phyloP scores from a whole-genome alignment of 495 filamentous ascomycete species.

The Emericellopsis terricola region DNA sequence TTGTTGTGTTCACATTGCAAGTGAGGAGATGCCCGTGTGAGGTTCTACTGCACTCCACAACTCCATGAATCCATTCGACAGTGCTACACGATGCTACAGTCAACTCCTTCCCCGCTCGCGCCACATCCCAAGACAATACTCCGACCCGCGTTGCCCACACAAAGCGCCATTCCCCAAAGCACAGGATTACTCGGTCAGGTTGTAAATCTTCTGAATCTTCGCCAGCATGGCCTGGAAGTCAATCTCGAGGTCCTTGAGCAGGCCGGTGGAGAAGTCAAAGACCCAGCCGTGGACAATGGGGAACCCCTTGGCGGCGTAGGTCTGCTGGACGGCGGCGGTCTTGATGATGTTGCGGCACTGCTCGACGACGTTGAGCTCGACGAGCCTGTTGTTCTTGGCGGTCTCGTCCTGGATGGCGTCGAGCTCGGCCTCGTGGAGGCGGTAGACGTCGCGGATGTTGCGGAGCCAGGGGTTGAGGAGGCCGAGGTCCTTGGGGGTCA shows the following conservation, averaged over 20 bases:
- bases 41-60: too few species aligned
- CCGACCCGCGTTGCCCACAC: too few species aligned
- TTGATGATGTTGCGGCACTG: constrained; percentile 41
- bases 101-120: too few species aligned
- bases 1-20: too few species aligned
- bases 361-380: constrained; percentile 41
- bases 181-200: constrained; percentile 10
- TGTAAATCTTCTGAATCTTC: constrained; percentile 37
- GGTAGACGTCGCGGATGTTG: constrained; percentile 42
- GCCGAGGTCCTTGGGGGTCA: constrained; percentile 37
- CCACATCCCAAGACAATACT: too few species aligned
- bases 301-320: constrained; percentile 28
- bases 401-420: constrained; percentile 26
- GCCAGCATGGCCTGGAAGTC: constrained; percentile 23
- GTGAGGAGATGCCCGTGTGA: too few species aligned
- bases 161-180: too few species aligned
- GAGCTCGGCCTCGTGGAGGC: constrained; percentile 36
- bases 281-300: constrained; percentile 40
- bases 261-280: constrained; percentile 32
- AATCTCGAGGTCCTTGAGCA: constrained; percentile 34
- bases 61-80: too few species aligned
- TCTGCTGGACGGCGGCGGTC: constrained; percentile 36
- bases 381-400: constrained; percentile 32
- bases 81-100: too few species aligned
- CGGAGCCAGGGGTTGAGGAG: constrained; percentile 42